Evolutionary conservation across 495 filamentous ascomycete species (phyloP), one percentile per base, ranked within the genome.

Genomic region (Rhizodiscina lignyota): DNA sequence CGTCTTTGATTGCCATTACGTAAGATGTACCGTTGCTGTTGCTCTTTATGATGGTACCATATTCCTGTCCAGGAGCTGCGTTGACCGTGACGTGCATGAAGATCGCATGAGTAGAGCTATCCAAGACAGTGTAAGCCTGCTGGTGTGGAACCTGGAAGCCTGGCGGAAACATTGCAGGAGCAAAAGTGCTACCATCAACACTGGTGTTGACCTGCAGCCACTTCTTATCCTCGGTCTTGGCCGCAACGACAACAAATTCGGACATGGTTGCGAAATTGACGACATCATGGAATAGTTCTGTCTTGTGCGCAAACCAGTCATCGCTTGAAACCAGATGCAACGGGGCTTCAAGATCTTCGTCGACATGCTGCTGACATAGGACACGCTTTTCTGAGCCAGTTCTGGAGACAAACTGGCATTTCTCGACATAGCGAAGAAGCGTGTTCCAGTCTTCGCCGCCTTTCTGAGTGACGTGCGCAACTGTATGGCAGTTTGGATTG

Each of bases 1-100:
- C 79, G 0, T 66, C 68, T 32, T 67, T 58, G 5, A 87, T 59
- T 53, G 79, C 86, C 33, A 86, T 59, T 16, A 91, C 81, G 45
- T 94, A 99, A 2, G 79, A 86, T 0, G 89, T 96, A 24, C 89
- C 89, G 50, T 96, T 96, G 47, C 82, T 94, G 58, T 99, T 99
- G 45, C 83, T 92, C 67, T 96, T 96, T 49, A 99, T 67, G 35
- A 99, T 76, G 18, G 73, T 72, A n/a, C 89, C 89, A 42, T 79
- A 83, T 36, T 74, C 70, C 22, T 64, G 67, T 2, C 65, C 74
- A 18, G 60, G 46, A 5, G 57, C 56, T 18, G 60, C 63, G 38
- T 75, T 75, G 32, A 82, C 77, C 2, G 74, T 82, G 12, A 96
- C 85, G 40, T 94, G 84, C 37, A 99, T 55, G 62, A 96, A 94